Conservation (phyloP, 192 early-diverging fungal genomes). For the Mortierella claussenii region DNA sequence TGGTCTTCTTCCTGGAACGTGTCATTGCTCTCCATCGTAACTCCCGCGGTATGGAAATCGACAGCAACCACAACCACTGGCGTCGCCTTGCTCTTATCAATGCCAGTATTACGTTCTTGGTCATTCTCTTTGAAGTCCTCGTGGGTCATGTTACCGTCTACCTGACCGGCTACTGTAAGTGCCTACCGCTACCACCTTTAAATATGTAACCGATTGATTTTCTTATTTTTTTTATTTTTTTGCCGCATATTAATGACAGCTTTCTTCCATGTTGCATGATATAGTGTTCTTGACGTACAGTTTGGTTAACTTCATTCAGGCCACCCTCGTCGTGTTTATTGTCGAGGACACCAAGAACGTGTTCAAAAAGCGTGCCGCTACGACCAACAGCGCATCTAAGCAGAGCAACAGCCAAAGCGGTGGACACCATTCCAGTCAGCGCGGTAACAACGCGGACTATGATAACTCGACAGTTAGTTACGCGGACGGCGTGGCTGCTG, state of each 20-base stretch:
- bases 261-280: neutral
- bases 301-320: slow-evolving; percentile 46
- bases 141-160: slow-evolving; percentile 47
- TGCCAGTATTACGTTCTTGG: slow-evolving; percentile 45
- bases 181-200: too few species aligned
- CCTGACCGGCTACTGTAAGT: slow-evolving; percentile 37
- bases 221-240: neutral
- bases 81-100: slow-evolving; percentile 46
- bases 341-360: slow-evolving; percentile 48
- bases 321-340: slow-evolving; percentile 34
- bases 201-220: too few species aligned
- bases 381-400: slow-evolving; percentile 17
- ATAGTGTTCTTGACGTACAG: slow-evolving; percentile 46
- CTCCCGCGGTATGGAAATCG: slow-evolving; percentile 2
- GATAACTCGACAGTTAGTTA: slow-evolving; percentile 17
- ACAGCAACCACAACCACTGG: slow-evolving; percentile 37
- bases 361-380: slow-evolving; percentile 39
- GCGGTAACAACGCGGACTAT: neutral
- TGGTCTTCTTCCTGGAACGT: slow-evolving; percentile 44
- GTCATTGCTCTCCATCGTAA: slow-evolving; percentile 39
- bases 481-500: slow-evolving; percentile 26
- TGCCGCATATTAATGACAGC: neutral
- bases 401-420: slow-evolving; percentile 10
- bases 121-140: slow-evolving; percentile 46
- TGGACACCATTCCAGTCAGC: neutral